Base-by-base conservation (phyloP, 805 yeast species). In the Scheffersomyces coipomensis region DNA sequence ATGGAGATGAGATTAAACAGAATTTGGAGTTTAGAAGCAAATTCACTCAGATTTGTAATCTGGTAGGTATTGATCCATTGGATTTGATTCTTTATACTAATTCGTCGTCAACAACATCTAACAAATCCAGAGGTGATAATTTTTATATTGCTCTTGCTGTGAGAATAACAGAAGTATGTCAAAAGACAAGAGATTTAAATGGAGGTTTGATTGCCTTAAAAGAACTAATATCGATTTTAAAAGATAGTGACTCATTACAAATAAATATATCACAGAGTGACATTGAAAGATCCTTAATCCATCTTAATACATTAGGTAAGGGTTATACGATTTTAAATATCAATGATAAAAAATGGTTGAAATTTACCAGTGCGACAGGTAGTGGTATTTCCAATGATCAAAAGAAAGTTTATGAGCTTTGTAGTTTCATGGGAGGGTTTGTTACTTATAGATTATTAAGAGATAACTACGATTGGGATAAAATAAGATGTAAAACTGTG, bases 1-100 rank as follows among this genome's bases (percentile, higher is more conserved):
- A 89, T 55, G 80, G 82, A 9, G 70, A 71, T 6, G 88, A 85
- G 47, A 81, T 90, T 32, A 64, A 76, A 37, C 70, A 68, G 34
- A 83, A 86, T 55, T 72, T 82, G 0, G 78, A 78, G 40, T 76
- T 88, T 51, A 68, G 95, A 22, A 65, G 74, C 21, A 83, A 86
- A 54, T 88, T 89, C 58, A 79, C 87, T 26, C 75, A 76, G 42
- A 81, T 90, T 66, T 88, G 96, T 52, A 67, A 75, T 3, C 77
- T 82, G 48, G 81, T 89, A 21, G 97, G 97, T 1, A 82, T 89
- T 15, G 97, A 90, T 56, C 93, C 96, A 0, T 58, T 90, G 22
- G 73, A 68, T 38, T 54, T 67, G 26, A 36, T 53, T 37, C 46
- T 60, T 5, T 46, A 46, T 42, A 51, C 54, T n/a, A 46, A 65